A percentile compares a stretch with the other conserved stretches of the same genome.
Conservation (phyloP, 140 eudicot species). For the Anethum foeniculum region DNA sequence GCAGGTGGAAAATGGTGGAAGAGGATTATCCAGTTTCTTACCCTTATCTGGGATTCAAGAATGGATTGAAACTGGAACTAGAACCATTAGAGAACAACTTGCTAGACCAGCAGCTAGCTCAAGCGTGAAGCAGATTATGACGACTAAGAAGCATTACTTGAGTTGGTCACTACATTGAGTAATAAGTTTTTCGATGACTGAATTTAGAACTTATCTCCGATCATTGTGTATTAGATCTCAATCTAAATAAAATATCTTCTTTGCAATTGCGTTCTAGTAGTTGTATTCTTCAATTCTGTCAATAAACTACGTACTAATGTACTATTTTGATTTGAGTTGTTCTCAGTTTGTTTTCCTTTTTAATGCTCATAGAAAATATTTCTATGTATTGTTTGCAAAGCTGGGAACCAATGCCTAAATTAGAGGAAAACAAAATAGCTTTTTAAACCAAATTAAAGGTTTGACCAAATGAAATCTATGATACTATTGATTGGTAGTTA, state of each 20-base stretch:
- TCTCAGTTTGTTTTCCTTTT: no score
- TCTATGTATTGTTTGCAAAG: no score
- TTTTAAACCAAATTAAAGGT: no score
- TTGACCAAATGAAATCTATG: no score
- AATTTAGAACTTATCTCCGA: neutral
- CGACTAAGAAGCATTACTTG: neutral
- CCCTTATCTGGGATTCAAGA: constrained; percentile 38
- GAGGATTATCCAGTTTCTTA: constrained; percentile 31
- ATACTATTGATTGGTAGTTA: no score
- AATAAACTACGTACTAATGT: no score
- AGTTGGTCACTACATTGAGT: neutral
- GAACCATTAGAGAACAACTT: constrained; percentile 9
- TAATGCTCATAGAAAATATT: no score
- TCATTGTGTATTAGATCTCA: neutral
- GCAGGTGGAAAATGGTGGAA: constrained; percentile 41
- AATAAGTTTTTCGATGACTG: neutral
- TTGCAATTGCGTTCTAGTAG: neutral
- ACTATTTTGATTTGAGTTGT: no score
- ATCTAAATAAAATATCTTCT: neutral
- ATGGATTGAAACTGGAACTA: constrained; percentile 28
- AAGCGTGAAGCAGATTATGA: neutral
- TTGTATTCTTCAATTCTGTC: no score
- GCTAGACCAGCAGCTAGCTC: neutral
- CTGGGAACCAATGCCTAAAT: no score
- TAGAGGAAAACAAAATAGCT: no score